Percentiles rank a stretch among this genome's conserved stretches.
Evolutionary conservation across 352 stramenopile species (phyloP).

Genomic region (Phytophthora fragariaefolia): DNA sequence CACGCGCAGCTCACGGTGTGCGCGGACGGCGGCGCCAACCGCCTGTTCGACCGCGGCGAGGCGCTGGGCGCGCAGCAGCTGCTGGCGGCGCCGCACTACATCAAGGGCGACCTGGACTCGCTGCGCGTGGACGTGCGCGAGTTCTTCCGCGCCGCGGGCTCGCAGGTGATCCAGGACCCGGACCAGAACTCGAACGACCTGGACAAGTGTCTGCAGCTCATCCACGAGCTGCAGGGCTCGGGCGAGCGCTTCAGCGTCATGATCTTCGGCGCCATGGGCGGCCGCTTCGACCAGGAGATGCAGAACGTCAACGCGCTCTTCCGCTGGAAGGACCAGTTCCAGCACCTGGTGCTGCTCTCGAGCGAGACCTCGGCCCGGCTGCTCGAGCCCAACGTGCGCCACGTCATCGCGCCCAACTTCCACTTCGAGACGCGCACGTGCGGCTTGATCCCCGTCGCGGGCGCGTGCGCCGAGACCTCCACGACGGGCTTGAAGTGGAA

Average conservation of each 20-base stretch:
- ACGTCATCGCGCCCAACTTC: slow-evolving; percentile 86
- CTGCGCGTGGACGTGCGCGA: slow-evolving; percentile 83
- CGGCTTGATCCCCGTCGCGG: slow-evolving; percentile 93
- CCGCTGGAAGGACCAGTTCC: slow-evolving; percentile 83
- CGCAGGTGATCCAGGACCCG: slow-evolving; percentile 73
- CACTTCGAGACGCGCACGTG: slow-evolving; percentile 93
- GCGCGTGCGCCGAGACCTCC: slow-evolving; percentile 73
- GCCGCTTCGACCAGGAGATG: slow-evolving; percentile 98
- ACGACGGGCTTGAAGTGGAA: slow-evolving; percentile 94
- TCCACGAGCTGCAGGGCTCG: slow-evolving; percentile 37
- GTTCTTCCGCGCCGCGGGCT: slow-evolving; percentile 84
- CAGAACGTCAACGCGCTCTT: slow-evolving; percentile 94
- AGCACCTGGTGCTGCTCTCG: slow-evolving; percentile 88
- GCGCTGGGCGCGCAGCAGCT: slow-evolving; percentile 43
- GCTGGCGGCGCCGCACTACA: slow-evolving; percentile 86
- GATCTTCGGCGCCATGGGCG: slow-evolving; percentile 95
- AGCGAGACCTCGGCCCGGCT: slow-evolving; percentile 91
- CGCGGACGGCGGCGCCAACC: slow-evolving; percentile 96
- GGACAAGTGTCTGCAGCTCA: slow-evolving; percentile 90
- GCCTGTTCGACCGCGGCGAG: slow-evolving; percentile 85
- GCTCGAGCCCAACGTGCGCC: slow-evolving; percentile 59
- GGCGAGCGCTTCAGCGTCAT: slow-evolving; percentile 69
- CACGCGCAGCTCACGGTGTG: slow-evolving; percentile 82
- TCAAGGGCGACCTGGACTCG: slow-evolving; percentile 97
- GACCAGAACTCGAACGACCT: slow-evolving; percentile 96